A percentile compares a stretch with the other conserved stretches of the same genome.
phyloP scores from a whole-genome alignment of 805 yeast species.

The Sugiyamaella floridensis region DNA sequence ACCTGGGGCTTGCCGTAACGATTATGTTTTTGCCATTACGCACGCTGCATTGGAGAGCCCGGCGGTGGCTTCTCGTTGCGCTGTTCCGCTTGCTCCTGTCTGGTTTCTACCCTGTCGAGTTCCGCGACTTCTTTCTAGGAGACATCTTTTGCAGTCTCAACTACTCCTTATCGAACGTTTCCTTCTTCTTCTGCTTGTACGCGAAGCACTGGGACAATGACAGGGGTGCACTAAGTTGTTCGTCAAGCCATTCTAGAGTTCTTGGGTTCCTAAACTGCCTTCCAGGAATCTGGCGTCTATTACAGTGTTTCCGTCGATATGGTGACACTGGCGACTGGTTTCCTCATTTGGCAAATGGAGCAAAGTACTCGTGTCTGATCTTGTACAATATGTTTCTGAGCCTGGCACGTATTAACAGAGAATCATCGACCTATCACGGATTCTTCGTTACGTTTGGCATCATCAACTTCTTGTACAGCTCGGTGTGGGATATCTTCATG shows the following conservation, averaged over 20 bases:
- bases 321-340: constrained; percentile 93
- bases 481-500: constrained; percentile 88
- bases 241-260: constrained; percentile 54
- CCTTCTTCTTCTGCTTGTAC: constrained; percentile 80
- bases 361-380: constrained; percentile 63
- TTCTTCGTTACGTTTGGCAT: constrained; percentile 68
- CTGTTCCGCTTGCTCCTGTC: constrained; percentile 66
- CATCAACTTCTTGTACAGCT: constrained; percentile 60
- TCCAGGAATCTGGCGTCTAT: constrained; percentile 84
- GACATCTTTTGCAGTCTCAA: constrained; percentile 86
- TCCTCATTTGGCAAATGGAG: constrained; percentile 88
- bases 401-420: constrained; percentile 61
- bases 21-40: constrained; percentile 57
- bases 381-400: constrained; percentile 67
- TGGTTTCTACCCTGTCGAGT: constrained; percentile 92
- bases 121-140: constrained; percentile 87
- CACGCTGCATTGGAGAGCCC: constrained; percentile 49
- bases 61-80: constrained; percentile 72
- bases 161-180: constrained; percentile 77
- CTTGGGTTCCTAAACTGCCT: constrained; percentile 81
- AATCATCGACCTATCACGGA: constrained; percentile 37
- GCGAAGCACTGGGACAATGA: constrained; percentile 57
- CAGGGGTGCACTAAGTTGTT: constrained; percentile 54
- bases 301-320: constrained; percentile 88
- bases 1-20: constrained; percentile 45